Conservation (phyloP, 164 flowering plant genomes). For the Stephania cephalantha region DNA sequence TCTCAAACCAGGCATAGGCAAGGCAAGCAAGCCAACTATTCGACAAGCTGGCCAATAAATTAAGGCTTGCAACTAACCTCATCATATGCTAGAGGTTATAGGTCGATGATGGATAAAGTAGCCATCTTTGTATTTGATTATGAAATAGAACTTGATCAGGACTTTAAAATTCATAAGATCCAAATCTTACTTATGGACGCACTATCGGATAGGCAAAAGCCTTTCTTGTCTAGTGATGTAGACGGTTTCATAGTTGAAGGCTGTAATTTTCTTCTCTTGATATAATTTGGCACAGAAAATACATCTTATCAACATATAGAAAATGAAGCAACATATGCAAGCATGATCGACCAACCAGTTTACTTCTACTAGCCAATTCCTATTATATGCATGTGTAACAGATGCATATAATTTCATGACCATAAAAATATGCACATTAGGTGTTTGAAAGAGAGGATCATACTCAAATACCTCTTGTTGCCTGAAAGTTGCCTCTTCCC, state of each 20-base stretch:
- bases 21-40: too few species aligned
- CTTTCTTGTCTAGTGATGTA: background rate
- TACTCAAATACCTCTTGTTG: slow-evolving; percentile 61
- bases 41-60: too few species aligned
- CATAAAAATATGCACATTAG: background rate
- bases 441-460: slow-evolving; percentile 2
- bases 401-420: background rate
- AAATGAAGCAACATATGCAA: background rate
- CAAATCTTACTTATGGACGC: too few species aligned
- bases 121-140: too few species aligned
- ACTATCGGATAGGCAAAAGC: too few species aligned
- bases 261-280: background rate
- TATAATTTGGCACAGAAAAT: background rate
- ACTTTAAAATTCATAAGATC: too few species aligned
- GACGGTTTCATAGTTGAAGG: background rate
- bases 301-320: background rate
- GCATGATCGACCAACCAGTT: background rate
- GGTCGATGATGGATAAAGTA: too few species aligned
- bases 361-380: background rate
- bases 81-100: too few species aligned
- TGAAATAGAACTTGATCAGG: too few species aligned
- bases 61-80: too few species aligned
- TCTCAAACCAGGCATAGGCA: too few species aligned
- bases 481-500: slow-evolving; percentile 84
- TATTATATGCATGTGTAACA: background rate